phyloP scores from a whole-genome alignment of 345 rosid species.

The Rhizophora mangle region DNA sequence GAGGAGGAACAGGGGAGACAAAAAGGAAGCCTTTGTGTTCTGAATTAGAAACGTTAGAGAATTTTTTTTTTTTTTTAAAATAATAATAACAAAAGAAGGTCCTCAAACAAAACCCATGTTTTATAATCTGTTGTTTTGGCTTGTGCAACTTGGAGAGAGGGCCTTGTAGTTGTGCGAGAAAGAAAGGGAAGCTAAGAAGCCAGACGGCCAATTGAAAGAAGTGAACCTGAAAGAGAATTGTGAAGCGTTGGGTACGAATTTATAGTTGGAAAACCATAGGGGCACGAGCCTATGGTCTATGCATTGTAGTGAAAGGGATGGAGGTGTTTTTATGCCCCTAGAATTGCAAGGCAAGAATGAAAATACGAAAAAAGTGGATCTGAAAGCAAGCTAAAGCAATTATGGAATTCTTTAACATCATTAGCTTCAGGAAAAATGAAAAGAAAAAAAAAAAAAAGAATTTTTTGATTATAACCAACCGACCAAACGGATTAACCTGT shows the following conservation, averaged over 20 bases:
- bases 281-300: neutral
- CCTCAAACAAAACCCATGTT: neutral
- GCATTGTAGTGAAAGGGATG: neutral
- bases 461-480: neutral
- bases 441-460: neutral
- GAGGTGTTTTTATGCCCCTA: neutral
- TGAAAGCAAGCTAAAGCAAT: neutral
- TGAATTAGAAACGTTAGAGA: neutral
- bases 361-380: neutral
- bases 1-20: constrained; percentile 2
- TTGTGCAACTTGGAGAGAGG: neutral
- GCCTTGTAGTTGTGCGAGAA: neutral
- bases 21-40: neutral
- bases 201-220: neutral
- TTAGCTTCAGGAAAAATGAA: neutral
- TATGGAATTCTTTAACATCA: neutral
- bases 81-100: constrained; percentile 2
- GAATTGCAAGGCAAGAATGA: neutral
- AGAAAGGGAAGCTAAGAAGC: neutral
- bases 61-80: neutral
- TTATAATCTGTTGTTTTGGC: neutral
- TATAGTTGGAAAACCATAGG: constrained; percentile 25
- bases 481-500: neutral
- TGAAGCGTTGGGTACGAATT: constrained; percentile 26
- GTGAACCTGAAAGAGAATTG: constrained; percentile 29